Percentiles rank a stretch among this genome's conserved stretches.
Conservation (phyloP, 345 rosid genomes). For the Leavenworthia alabamica region DNA sequence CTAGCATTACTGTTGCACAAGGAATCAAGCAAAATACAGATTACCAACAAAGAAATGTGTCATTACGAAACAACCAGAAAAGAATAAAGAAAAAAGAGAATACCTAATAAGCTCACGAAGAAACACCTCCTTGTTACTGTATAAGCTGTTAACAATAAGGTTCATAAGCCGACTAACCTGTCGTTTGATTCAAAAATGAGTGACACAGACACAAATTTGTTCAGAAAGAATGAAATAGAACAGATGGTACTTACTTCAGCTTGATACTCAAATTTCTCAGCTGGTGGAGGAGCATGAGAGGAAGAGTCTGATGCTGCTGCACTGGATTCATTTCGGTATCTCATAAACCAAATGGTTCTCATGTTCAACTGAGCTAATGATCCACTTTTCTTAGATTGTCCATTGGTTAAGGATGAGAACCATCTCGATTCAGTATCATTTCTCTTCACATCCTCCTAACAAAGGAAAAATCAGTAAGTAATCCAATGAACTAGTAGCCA, state of each 20-base stretch:
- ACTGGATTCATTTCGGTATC: slow-evolving; percentile 51
- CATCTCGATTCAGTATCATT: slow-evolving; percentile 42
- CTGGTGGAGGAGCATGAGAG: slow-evolving; percentile 42
- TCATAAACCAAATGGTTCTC: slow-evolving; percentile 35
- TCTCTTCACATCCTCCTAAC: slow-evolving; percentile 45
- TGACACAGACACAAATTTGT: neutral
- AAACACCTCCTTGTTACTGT: slow-evolving; percentile 97
- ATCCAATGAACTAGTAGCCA: neutral
- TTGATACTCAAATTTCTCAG: slow-evolving; percentile 87
- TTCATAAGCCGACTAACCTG: slow-evolving; percentile 99
- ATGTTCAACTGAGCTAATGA: slow-evolving; percentile 29
- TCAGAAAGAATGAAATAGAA: neutral
- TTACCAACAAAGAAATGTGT: neutral
- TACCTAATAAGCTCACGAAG: slow-evolving; percentile 93
- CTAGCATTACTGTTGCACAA: slow-evolving; percentile 77
- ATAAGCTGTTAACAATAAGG: slow-evolving; percentile 89
- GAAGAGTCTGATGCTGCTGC: slow-evolving; percentile 64
- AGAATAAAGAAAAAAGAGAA: neutral
- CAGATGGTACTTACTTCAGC: slow-evolving; percentile 56
- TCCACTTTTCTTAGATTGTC: slow-evolving; percentile 23
- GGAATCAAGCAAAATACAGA: neutral
- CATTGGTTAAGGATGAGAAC: slow-evolving; percentile 47
- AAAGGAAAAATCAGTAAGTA: neutral
- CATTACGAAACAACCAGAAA: neutral
- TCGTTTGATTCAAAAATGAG: neutral